Percentiles rank a stretch among this genome's conserved stretches.
Evolutionary conservation across 169 alveolate species (phyloP).

Genomic region (Eimeria acervulina): DNA sequence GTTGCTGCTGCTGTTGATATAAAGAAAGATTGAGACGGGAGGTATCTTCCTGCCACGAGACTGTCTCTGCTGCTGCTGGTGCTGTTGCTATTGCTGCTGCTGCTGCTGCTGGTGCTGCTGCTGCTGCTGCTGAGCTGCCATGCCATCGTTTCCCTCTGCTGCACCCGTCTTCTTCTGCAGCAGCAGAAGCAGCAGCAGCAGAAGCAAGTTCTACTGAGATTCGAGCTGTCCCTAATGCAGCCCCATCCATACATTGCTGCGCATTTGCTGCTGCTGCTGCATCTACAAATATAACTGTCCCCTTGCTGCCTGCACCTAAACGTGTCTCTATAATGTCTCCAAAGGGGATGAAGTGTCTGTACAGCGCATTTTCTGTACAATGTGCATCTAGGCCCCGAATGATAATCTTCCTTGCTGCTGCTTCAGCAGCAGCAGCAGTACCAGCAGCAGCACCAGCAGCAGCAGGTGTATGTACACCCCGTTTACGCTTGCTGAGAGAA

Average conservation of each 20-base stretch:
- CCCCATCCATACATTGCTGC: conserved; percentile 46
- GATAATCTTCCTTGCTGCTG: conserved; percentile 3
- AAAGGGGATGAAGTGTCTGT: conserved; percentile 68
- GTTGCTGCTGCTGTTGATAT: conserved; percentile 21
- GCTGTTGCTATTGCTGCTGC: neutral
- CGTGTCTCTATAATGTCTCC: conserved; percentile 57
- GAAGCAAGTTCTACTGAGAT: neutral
- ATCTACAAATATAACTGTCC: conserved; percentile 70
- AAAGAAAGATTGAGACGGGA: neutral
- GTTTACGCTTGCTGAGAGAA: conserved; percentile 58
- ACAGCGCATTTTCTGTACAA: conserved; percentile 61
- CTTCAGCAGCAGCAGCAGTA: conserved; percentile 65
- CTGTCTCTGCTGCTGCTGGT: neutral
- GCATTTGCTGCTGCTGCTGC: conserved; percentile 78
- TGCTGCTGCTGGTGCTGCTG: neutral
- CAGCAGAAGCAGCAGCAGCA: neutral
- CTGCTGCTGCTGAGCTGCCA: neutral
- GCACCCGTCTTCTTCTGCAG: neutral
- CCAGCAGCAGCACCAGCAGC: neutral
- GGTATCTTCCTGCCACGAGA: too few relatives aligned
- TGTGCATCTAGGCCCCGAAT: conserved; percentile 75
- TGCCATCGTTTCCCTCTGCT: neutral
- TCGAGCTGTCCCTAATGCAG: conserved; percentile 23
- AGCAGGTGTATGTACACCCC: neutral
- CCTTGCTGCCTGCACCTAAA: conserved; percentile 55